A percentile compares a stretch with the other conserved stretches of the same genome.
phyloP scores from a whole-genome alignment of 805 yeast species.

The Spathaspora arborariae region DNA sequence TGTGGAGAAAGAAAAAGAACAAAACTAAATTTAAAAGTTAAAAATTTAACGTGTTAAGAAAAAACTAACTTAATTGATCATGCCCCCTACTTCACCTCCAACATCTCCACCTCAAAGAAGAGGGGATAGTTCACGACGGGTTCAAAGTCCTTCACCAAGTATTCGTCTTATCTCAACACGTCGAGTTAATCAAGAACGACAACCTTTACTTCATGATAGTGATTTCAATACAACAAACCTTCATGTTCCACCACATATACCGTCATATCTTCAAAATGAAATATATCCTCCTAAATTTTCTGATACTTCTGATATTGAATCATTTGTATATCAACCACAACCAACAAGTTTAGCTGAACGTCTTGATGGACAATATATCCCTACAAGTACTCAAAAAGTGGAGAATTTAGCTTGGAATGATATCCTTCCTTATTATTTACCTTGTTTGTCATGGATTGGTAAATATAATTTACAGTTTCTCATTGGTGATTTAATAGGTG shows the following conservation, averaged over 20 bases:
- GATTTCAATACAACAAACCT: not conserved
- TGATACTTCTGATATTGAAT: constrained; percentile 7
- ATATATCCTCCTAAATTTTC: not conserved
- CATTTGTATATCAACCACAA: constrained; percentile 4
- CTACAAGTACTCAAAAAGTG: constrained; percentile 15
- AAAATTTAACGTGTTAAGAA: not conserved
- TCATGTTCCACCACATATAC: not conserved
- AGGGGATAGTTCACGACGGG: constrained; percentile 7
- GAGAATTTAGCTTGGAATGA: constrained; percentile 25
- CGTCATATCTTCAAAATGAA: constrained; percentile 1
- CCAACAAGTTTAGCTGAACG: not conserved
- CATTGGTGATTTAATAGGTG: constrained; percentile 71
- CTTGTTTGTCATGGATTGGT: constrained; percentile 66
- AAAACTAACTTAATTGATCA: not conserved
- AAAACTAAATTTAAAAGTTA: too few relatives aligned
- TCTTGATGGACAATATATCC: constrained; percentile 17
- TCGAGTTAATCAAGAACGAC: constrained; percentile 16
- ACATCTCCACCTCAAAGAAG: not conserved
- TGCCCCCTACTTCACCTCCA: not conserved
- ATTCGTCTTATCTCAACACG: constrained; percentile 20
- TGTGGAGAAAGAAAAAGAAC: not conserved
- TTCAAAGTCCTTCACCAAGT: constrained; percentile 22
- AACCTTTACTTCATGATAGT: not conserved
- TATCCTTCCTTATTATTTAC: constrained; percentile 59
- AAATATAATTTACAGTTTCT: constrained; percentile 40